A percentile compares a stretch with the other conserved stretches of the same genome.
Evolutionary conservation across 2,329 filamentous ascomycete genomes (phyloP).

Genomic region (Fusarium lateritium): DNA sequence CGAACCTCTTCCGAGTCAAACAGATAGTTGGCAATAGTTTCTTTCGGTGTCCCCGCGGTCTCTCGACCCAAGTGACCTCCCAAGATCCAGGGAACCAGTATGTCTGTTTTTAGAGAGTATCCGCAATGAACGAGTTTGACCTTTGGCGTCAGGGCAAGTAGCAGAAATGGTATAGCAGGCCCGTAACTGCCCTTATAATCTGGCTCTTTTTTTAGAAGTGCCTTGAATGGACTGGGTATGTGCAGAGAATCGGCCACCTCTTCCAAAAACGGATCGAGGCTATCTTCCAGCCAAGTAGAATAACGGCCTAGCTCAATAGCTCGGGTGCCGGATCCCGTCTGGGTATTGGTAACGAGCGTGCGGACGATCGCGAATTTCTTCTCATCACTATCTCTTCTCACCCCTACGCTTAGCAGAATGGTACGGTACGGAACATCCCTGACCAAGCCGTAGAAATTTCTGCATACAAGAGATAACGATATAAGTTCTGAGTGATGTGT

Average conservation of each 20-base stretch:
- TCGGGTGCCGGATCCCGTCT: background rate
- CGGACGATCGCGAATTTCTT: background rate
- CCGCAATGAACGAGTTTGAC: background rate
- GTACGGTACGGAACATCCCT: background rate
- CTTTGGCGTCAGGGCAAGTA: slow-evolving; percentile 7
- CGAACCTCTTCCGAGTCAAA: background rate
- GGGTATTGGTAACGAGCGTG: background rate
- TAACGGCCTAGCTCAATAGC: background rate
- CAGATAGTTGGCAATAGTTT: background rate
- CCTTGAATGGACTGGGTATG: background rate
- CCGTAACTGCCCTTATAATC: background rate
- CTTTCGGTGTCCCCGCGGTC: background rate
- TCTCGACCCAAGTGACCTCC: background rate
- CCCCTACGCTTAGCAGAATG: background rate
- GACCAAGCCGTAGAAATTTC: background rate
- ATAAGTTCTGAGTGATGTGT: background rate
- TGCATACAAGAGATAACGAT: slow-evolving; percentile 1
- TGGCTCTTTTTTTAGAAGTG: background rate
- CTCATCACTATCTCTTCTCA: too few relatives aligned
- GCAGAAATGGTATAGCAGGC: background rate
- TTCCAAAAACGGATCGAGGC: background rate
- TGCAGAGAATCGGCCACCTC: background rate
- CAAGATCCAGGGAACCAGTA: slow-evolving; percentile 1
- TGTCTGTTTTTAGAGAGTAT: background rate
- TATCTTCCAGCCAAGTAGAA: background rate